Base-by-base conservation (phyloP, 768 basidiomycete genomes). In the Collybia nuda region DNA sequence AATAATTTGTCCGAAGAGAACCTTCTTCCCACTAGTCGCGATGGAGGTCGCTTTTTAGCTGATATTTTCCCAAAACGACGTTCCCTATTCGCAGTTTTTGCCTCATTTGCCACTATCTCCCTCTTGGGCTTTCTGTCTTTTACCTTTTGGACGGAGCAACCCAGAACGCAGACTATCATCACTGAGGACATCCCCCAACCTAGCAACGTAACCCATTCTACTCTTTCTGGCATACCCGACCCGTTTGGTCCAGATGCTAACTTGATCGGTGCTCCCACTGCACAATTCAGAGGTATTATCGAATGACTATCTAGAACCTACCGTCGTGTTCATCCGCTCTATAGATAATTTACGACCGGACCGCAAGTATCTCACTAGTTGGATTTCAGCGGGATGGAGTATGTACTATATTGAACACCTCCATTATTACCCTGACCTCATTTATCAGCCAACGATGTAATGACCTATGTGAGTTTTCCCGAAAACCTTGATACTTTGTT, bases 341-440 rank as follows among this genome's bases (percentile, higher is more conserved):
- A 6, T 42, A 85, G 87, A 87, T 55, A 88, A 88, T 56, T 67
- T 90, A 29, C 77, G 75, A 14, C 66, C 77, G 17, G 79, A 86
- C 49, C 69, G 70, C 3, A 75, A 83, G 54, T 90, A 88, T 55
- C 80, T 90, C 51, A 84, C 86, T 1, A 85, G 85, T 12, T 90
- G 85, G 85, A 72, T 82, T 36, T 81, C 82, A 32, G 85, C 86
- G n/a, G 88, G 88, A 36, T 90, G 87, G 87, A 88, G 81, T 82
- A 61, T 57, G 82, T 75, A 24, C 42, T 38, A 23, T 24, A 12
- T 50, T 2, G 38, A 51, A 55, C 43, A 17, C 52, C 38, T 8
- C 37, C 21, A 40, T 14, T 32, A 19, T 21, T 40, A n/a, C 22
- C 3, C 42, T 47, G 40, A 62, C 47, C 38, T 43, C 29, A 36